Base-by-base conservation (phyloP, 768 basidiomycete genomes). In the Boletus subcaerulescens region DNA sequence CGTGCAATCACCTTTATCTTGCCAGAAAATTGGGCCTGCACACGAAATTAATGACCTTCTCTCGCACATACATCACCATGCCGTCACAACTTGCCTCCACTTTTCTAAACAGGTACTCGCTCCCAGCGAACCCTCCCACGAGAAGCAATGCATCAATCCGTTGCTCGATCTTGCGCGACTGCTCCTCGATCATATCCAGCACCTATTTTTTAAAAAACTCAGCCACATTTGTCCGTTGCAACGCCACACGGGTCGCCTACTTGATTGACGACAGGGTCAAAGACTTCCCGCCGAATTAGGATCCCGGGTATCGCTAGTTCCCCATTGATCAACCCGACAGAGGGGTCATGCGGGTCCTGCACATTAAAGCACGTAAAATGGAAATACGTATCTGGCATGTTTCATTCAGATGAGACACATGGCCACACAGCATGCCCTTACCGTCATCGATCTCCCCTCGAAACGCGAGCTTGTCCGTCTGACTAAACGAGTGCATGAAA, bases 331-430 rank as follows among this genome's bases (percentile, higher is more conserved):
- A 93, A 73, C 1, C 92, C 92, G 22, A 93, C 89, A 24, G 80
- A 76, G 1, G 87, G 80, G 68, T 94, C 92, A 63, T 91, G 80
- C 9, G 86, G 84, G 65, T 92, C 90, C 60, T 90, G 85, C 15
- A 86, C 84, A 59, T 93, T 93, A 77, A 94, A 94, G 70, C 90
- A 93, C 32, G 85, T 93, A 70, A 93, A 94, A 67, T 90, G 84
- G 74, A 93, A 93, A 76, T 85, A 86, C 52, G 82, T 86, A 29
- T 86, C 91, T 93, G 60, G 15, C 56, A 58, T 2, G 1, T 18
- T 41, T 51, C 56, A 41, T 57, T 66, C 36, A 58, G 61, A 46
- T 17, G 31, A 44, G 41, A 24, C 39, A 45, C 22, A 11, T 17
- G 35, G 35, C 44, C 42, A 11, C 35, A 14, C 20, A 35, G 45